These are phyloP conservation scores for Heritiera littoralis DNA, from an alignment of 345 rosid species.

Conservation along the genomic window DNA sequence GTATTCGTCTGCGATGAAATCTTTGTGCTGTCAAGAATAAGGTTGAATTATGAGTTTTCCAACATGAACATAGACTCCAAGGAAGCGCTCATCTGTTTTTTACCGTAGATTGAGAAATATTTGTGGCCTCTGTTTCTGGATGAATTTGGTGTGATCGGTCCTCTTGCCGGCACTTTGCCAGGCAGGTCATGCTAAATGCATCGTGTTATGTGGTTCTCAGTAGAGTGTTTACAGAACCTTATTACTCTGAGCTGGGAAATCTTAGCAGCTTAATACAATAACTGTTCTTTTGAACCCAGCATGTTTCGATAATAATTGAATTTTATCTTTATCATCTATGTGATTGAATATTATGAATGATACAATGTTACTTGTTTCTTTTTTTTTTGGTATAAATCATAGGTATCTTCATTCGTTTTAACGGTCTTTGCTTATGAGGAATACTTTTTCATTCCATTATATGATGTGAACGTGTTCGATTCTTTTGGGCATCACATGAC, in stretches of 20 bases:
- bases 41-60: neutral
- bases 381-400: too few relatives aligned
- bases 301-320: constrained; percentile 6
- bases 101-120: neutral
- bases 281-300: neutral
- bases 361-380: neutral
- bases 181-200: neutral
- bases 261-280: neutral
- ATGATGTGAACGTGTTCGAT: constrained; percentile 4
- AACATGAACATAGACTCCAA: neutral
- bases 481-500: neutral
- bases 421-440: neutral
- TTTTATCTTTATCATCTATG: neutral
- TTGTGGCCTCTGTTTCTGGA: neutral
- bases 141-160: constrained; percentile 10
- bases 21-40: constrained; percentile 2
- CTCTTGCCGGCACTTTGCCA: constrained; percentile 1
- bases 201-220: neutral
- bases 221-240: neutral
- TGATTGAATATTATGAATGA: neutral
- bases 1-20: neutral
- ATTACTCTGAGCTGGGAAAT: neutral
- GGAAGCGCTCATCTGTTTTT: neutral
- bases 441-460: neutral
- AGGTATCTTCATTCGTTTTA: too few relatives aligned